Percentiles rank a stretch among this genome's conserved stretches.
These are phyloP conservation scores for Nematocida ironsii DNA, from an alignment of 371 early-diverging fungal species.

Conservation along the genomic window DNA sequence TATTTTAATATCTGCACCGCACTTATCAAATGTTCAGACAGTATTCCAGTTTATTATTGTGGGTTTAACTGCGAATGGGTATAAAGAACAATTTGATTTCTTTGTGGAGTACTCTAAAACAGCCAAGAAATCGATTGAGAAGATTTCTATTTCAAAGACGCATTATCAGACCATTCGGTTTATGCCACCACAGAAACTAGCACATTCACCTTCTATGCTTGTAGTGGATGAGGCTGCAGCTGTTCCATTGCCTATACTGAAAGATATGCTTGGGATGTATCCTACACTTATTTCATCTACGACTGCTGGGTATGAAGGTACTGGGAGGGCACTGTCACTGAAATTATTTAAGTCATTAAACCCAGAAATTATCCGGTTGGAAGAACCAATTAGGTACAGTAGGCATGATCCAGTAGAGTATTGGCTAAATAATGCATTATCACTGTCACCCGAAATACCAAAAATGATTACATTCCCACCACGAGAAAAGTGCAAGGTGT, in stretches of 20 bases:
- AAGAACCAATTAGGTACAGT: conserved; percentile 89
- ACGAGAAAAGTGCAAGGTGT: conserved; percentile 86
- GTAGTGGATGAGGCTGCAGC: conserved; percentile 99
- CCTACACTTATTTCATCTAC: conserved; percentile 96
- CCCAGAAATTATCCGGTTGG: conserved; percentile 76
- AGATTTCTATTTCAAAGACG: conserved; percentile 60
- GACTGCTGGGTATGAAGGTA: conserved; percentile 98
- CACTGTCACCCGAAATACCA: conserved; percentile 77
- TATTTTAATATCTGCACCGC: conserved; percentile 93
- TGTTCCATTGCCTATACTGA: conserved; percentile 86
- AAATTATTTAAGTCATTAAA: conserved; percentile 86
- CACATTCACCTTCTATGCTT: conserved; percentile 75
- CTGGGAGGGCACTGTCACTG: conserved; percentile 88
- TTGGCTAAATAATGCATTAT: conserved; percentile 88
- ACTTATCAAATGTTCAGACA: conserved; percentile 91
- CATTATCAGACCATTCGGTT: conserved; percentile 64
- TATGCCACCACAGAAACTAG: conserved; percentile 50
- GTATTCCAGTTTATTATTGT: conserved; percentile 91
- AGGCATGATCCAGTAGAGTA: conserved; percentile 84
- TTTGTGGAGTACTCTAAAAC: conserved; percentile 72
- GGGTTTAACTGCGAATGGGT: conserved; percentile 88
- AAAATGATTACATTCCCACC: conserved; percentile 77
- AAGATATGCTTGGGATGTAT: conserved; percentile 83
- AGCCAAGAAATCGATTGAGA: conserved; percentile 60
- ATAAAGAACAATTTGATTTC: conserved; percentile 92